Percentiles rank a stretch among this genome's conserved stretches.
phyloP scores from a whole-genome alignment of 2,329 filamentous ascomycete genomes.

The Fusarium staphyleae region DNA sequence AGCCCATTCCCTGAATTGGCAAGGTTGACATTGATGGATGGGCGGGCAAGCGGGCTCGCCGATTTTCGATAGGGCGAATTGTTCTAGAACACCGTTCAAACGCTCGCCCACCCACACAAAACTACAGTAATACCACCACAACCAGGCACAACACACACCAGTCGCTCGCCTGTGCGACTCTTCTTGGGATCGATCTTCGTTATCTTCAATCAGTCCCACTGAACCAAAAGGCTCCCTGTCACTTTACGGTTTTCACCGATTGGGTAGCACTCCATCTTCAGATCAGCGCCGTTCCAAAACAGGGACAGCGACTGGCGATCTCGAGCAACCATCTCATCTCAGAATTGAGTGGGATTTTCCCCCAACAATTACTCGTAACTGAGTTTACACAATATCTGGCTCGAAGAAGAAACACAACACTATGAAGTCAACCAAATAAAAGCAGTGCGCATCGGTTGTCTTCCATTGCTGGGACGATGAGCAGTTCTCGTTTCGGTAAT shows the following conservation, averaged over 20 bases:
- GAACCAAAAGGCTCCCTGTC: conserved; percentile 10
- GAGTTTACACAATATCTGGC: conserved; percentile 3
- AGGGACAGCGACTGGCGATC: conserved; percentile 24
- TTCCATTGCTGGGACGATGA: conserved; percentile 18
- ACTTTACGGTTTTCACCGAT: conserved; percentile 14
- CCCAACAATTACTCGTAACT: conserved; percentile 4
- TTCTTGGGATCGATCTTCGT: conserved; percentile 11
- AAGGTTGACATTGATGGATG: conserved; percentile 30
- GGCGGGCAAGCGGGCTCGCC: conserved; percentile 28
- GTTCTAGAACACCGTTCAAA: conserved; percentile 30
- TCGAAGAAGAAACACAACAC: conserved; percentile 6
- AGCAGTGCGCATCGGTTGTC: conserved; percentile 38
- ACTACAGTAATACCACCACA: not conserved
- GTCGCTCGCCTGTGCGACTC: conserved; percentile 1
- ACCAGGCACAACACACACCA: conserved; percentile 12
- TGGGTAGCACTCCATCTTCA: conserved; percentile 12
- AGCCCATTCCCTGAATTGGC: conserved; percentile 33
- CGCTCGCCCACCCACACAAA: conserved; percentile 12
- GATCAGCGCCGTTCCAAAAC: conserved; percentile 25
- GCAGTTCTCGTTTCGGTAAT: conserved; percentile 3
- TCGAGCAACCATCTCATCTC: conserved; percentile 19
- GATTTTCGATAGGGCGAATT: conserved; percentile 21
- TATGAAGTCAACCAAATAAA: conserved; percentile 34
- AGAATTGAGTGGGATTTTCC: conserved; percentile 1
- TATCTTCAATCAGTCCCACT: conserved; percentile 9